Base-by-base conservation (phyloP, 2,329 filamentous ascomycete genomes). In the Byssothecium circinans region DNA sequence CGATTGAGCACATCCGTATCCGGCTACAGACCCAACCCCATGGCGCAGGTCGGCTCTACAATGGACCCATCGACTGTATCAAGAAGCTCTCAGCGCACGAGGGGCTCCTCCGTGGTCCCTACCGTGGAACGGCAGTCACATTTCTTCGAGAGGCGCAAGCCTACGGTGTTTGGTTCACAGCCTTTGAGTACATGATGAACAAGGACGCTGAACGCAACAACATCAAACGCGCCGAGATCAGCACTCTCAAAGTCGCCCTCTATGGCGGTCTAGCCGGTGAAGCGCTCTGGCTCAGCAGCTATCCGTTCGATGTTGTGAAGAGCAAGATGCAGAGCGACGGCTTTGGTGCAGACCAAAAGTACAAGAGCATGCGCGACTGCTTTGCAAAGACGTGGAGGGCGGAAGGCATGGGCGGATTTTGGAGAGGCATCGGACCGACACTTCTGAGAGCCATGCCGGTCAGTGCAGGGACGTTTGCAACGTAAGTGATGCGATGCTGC, bases 251-350 rank as follows among this genome's bases (percentile, higher is more conserved):
- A 75, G 84, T 99, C 41, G 94, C 94, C 11, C 75, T 89, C 11
- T 99, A 97, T 70, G 94, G 94, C 56, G 94, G 94, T 36, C 73
- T 99, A 33, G 94, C 94, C 0, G 94, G 94, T 60, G 94, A 99
- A 79, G 89, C 85, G 43, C 81, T 99, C 47, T 99, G 94, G 94
- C 77, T 99, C 45, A 81, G 81, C 29, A 95, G 90, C 67, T 99
- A 99, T 75, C 94, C 94, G 18, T 87, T 99, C 57, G 94, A 99
- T 74, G 92, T 99, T 22, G 75, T 99, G 74, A 99, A 99, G 87
- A 96, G 90, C 75, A 97, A 96, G 83, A 96, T 97, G 92, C 94
- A 99, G 81, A 96, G 87, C 49, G 94, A 99, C 74, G 91, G 89
- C 0, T 94, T 96, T 68, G 90, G 89, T 2, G 72, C 70, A 40